These are phyloP conservation scores for Candida corydali DNA, from an alignment of 805 yeast species.

Conservation along the genomic window DNA sequence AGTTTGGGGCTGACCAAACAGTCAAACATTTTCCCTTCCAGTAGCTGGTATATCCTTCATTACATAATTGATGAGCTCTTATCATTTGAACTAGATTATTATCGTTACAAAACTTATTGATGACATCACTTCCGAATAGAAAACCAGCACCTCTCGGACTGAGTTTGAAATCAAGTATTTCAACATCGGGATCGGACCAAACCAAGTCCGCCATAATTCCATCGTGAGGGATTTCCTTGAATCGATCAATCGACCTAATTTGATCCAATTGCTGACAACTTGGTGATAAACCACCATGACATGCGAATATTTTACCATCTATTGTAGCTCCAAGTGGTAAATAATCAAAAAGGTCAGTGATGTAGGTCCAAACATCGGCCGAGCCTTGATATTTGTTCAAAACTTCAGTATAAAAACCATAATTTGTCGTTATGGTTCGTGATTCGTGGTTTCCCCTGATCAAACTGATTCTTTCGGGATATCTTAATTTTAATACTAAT, in stretches of 20 bases:
- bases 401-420: slow-evolving; percentile 96
- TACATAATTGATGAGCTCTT: slow-evolving; percentile 95
- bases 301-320: slow-evolving; percentile 86
- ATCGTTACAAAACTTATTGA: slow-evolving; percentile 74
- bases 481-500: slow-evolving; percentile 78
- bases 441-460: slow-evolving; percentile 96
- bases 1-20: slow-evolving; percentile 98
- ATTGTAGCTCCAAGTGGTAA: slow-evolving; percentile 85
- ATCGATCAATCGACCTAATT: slow-evolving; percentile 83
- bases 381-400: slow-evolving; percentile 76
- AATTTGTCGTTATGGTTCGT: slow-evolving; percentile 93
- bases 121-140: slow-evolving; percentile 89
- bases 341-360: slow-evolving; percentile 92
- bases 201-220: slow-evolving; percentile 99
- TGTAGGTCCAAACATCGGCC: slow-evolving; percentile 75
- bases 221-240: slow-evolving; percentile 95
- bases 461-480: slow-evolving; percentile 77
- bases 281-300: slow-evolving; percentile 96
- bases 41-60: slow-evolving; percentile 90
- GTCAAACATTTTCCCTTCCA: slow-evolving; percentile 90
- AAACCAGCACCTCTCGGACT: slow-evolving; percentile 98
- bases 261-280: slow-evolving; percentile 93
- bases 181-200: slow-evolving; percentile 97
- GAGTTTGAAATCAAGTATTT: slow-evolving; percentile 71
- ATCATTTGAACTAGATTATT: slow-evolving; percentile 78